Evolutionary conservation across 2,329 filamentous ascomycete species (phyloP).

Genomic region (Pezicula neosporulosa): DNA sequence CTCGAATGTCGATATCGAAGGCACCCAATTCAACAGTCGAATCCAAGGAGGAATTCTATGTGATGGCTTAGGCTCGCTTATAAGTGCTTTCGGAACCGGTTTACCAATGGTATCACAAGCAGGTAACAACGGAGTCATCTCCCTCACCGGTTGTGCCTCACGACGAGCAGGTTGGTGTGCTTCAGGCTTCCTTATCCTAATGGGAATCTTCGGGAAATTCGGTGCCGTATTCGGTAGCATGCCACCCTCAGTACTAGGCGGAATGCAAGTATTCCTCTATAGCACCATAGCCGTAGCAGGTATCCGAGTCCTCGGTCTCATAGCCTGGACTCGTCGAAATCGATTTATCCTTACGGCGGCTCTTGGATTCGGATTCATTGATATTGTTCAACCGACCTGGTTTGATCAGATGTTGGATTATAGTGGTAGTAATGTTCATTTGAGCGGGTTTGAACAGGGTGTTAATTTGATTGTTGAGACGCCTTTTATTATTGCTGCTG

Average conservation of each 20-base stretch:
- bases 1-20: conserved; percentile 51
- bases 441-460: conserved; percentile 37
- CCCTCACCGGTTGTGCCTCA: conserved; percentile 65
- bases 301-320: conserved; percentile 60
- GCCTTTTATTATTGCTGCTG: conserved; percentile 38
- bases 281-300: conserved; percentile 62
- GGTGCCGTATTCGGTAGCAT: conserved; percentile 66
- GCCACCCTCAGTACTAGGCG: conserved; percentile 45
- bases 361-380: conserved; percentile 54
- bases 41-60: conserved; percentile 67
- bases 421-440: conserved; percentile 30
- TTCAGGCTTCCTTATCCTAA: conserved; percentile 63
- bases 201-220: conserved; percentile 70
- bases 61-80: conserved; percentile 61
- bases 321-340: conserved; percentile 61
- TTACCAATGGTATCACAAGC: conserved; percentile 67
- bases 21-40: conserved; percentile 60
- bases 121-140: conserved; percentile 68
- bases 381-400: conserved; percentile 37
- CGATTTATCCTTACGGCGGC: conserved; percentile 63
- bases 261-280: conserved; percentile 63
- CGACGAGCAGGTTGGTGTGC: conserved; percentile 64
- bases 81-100: conserved; percentile 62
- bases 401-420: conserved; percentile 35
- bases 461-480: conserved; percentile 37